Evolutionary conservation across 305 asterid species (phyloP), one percentile per base, ranked within the genome.

Genomic region (Euphrasia arctica): DNA sequence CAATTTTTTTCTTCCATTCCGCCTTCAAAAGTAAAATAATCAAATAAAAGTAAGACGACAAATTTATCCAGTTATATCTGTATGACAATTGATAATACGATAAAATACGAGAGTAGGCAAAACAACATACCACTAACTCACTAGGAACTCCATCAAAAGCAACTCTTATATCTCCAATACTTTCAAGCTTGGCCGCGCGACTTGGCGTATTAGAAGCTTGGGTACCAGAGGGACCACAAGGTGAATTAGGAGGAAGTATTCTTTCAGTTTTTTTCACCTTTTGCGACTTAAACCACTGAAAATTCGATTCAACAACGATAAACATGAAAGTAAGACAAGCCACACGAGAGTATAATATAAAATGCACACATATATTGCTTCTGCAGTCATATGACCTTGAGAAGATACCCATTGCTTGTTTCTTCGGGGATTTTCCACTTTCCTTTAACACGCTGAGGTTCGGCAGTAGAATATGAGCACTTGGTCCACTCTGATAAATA

Each of bases 281-380:
- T 77, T 93, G 99, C 4, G 89, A 77, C 81, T 90, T 93, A 69
- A 75, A 83, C 99, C 99, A 93, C 99, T 93, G 95, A 32, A 27
- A 68, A 76, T 74, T 62, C 68, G 64, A 78, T 60, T 64, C 51
- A 58, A 36, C 70, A 49, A 63, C 54, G 27, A 58, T 36, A 56
- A 67, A 56, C 36, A 56, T 25, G 29, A 48, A 48, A 48, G 22
- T n/a, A 48, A 48, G 52, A 4, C 22, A 48, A 48, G 22, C 15
- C 52, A 48, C 8, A 67, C 50, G 36, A 22, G 58, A 48, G 48
- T 61, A 54, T 14, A 15, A 41, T 63, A 14, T 25, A 31, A 57
- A 59, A 59, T 43, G 66, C 55, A 59, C 51, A 49, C 18, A 54
- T 9, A 59, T 39, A 49, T 11, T 55, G 54, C 47, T 71, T 59